Conservation (phyloP, 768 basidiomycete genomes). For the Mycena alexandri region DNA sequence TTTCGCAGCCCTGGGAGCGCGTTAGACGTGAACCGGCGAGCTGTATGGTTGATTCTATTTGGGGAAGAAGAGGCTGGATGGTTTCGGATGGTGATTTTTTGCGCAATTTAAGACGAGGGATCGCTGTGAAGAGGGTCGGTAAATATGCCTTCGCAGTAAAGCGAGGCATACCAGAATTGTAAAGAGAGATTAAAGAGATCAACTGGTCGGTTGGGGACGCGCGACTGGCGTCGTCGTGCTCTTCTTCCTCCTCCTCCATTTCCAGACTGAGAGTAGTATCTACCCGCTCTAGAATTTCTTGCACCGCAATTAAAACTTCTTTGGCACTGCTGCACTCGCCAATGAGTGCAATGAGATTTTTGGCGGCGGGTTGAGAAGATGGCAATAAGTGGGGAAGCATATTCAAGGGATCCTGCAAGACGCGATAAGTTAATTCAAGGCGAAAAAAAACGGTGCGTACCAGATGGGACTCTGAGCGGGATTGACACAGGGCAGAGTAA, state of each 20-base stretch:
- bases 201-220: conserved; percentile 50
- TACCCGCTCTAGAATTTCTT: conserved; percentile 60
- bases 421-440: background rate
- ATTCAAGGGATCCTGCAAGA: conserved; percentile 58
- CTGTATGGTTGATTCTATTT: conserved; percentile 49
- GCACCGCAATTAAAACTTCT: conserved; percentile 60
- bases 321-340: conserved; percentile 57
- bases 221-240: conserved; percentile 23
- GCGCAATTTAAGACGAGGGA: conserved; percentile 59
- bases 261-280: conserved; percentile 40
- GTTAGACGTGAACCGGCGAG: conserved; percentile 43
- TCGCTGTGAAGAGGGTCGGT: conserved; percentile 47
- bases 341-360: conserved; percentile 55
- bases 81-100: conserved; percentile 59
- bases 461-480: conserved; percentile 41
- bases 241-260: conserved; percentile 43
- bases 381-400: conserved; percentile 55
- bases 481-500: conserved; percentile 44
- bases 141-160: background rate
- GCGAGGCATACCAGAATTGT: conserved; percentile 52
- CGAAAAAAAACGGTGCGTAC: conserved; percentile 30
- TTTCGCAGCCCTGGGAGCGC: conserved; percentile 47
- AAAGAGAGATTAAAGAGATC: conserved; percentile 53
- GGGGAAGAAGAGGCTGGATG: conserved; percentile 54
- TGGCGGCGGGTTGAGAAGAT: conserved; percentile 52